Conservation (phyloP, 345 rosid species). For the thale cress (Arabidopsis thaliana) region TAIR10.1 NC_003074.8:474001-474500, state of each 20-base stretch:
- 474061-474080: conserved; percentile 94
- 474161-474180: conserved; percentile 81
- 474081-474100: conserved; percentile 64
- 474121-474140: conserved; percentile 91
- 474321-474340: conserved; percentile 64
- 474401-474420: conserved; percentile 73
- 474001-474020: conserved; percentile 74
- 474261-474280: conserved; percentile 82
- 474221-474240: conserved; percentile 71
- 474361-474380: conserved; percentile 83
- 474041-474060: conserved; percentile 92
- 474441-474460: conserved; percentile 91
- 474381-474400: conserved; percentile 60
- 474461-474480: conserved; percentile 91
- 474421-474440: conserved; percentile 63
- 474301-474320: conserved; percentile 63
- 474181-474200: conserved; percentile 69
- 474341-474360: conserved; percentile 95
- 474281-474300: conserved; percentile 86
- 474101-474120: conserved; percentile 72
- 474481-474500: conserved; percentile 68
- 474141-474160: conserved; percentile 81
- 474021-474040: conserved; percentile 74
- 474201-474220: conserved; percentile 68
- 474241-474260: conserved; percentile 75